These are phyloP conservation scores for Rhizopus microsporus DNA, from an alignment of 371 early-diverging fungal genomes.

Conservation along the genomic window DNA sequence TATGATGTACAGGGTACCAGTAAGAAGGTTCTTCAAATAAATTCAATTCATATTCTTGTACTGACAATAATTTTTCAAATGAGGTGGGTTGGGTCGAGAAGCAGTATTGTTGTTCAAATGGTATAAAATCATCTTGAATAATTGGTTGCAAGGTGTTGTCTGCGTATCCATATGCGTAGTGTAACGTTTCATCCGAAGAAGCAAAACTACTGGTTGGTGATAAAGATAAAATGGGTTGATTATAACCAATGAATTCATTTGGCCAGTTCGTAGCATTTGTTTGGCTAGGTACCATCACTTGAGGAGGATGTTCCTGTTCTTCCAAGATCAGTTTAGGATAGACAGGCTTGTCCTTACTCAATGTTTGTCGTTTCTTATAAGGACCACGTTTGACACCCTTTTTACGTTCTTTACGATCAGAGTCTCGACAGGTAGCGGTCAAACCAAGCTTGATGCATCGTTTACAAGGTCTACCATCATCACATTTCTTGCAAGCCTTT, in stretches of 20 bases:
- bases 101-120: not conserved
- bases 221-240: constrained; percentile 6
- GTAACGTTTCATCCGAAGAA: constrained; percentile 17
- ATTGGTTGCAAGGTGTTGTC: not conserved
- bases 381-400: constrained; percentile 87
- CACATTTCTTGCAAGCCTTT: constrained; percentile 93
- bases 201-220: constrained; percentile 11
- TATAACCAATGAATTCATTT: not conserved
- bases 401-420: constrained; percentile 82
- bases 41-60: constrained; percentile 4
- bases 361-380: constrained; percentile 60
- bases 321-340: constrained; percentile 27
- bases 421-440: constrained; percentile 74
- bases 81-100: not conserved
- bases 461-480: constrained; percentile 82
- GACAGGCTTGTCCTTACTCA: constrained; percentile 21
- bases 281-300: constrained; percentile 14
- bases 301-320: constrained; percentile 22
- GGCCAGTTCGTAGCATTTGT: not conserved
- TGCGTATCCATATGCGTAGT: constrained; percentile 13
- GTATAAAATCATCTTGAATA: too few species aligned
- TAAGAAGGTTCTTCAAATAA: constrained; percentile 6
- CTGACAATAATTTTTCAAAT: constrained; percentile 2
- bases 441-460: constrained; percentile 82
- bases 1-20: constrained; percentile 3